Base-by-base conservation (phyloP, 2,329 filamentous ascomycete species). In the Colletotrichum australisinense region DNA sequence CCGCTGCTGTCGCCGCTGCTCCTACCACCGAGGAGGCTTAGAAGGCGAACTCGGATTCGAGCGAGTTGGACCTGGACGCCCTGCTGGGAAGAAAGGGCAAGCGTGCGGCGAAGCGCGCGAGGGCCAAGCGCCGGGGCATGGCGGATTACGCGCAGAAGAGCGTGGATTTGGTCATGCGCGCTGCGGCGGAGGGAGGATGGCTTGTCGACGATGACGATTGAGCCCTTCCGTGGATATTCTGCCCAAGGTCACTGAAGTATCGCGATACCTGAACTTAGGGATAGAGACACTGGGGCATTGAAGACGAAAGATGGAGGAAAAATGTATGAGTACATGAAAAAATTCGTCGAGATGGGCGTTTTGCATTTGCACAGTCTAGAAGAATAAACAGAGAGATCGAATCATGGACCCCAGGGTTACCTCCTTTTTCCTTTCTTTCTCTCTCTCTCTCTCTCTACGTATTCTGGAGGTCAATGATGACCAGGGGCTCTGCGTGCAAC, bases 301-400 rank as follows among this genome's bases (percentile, higher is more conserved):
- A 42, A 12, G 6, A 24, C 9, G 14, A 16, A 24, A 22, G 32
- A 32, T 32, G 32, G 32, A 5, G 14, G 22, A 14, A 52, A 55
- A 32, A 22, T 65, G 63, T 65, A 65, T 8, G 63, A 65, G 22
- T 56, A 65, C 49, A 65, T 65, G 49, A 56, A 22, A 65, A 16
- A 6, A 42, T 16, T 24, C 30, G 63, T 26, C 32, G 49, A 65
- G 32, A 56, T 28, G 22, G 62, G 63, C 49, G 63, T 22, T 52
- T 42, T 55, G 22, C 30, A 14, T 63, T 26, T 24, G 11, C 19
- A 8, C 22, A n/a, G 32, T 56, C 49, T 32, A 55, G 28, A 42
- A 28, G 22, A 30, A 46, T 53, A 42, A 55, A 35, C 24, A 62
- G 24, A 22, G 49, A 22, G 35, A 65, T 22, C 63, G 42, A 26